Percentiles rank a stretch among this genome's conserved stretches.
These are phyloP conservation scores for Uromyces viciae-fabae DNA, from an alignment of 1,284 basidiomycete species.

Conservation along the genomic window DNA sequence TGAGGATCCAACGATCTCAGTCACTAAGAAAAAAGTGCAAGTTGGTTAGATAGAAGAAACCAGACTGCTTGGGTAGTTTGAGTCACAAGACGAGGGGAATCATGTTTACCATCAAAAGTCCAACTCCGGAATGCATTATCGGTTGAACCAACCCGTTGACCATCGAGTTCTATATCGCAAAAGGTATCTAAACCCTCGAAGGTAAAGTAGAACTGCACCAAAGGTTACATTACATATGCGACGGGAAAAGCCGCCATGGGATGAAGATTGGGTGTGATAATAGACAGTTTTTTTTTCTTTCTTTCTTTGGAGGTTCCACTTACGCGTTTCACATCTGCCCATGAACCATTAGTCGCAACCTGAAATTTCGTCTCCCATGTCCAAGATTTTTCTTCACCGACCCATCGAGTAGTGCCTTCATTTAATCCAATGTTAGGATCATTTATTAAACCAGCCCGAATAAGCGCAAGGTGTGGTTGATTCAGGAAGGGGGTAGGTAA, in stretches of 20 bases:
- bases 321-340: slow-evolving; percentile 29
- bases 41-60: no score
- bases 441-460: slow-evolving; percentile 49
- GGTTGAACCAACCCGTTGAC: background rate
- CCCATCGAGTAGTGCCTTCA: slow-evolving; percentile 44
- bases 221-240: background rate
- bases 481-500: slow-evolving; percentile 50
- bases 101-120: slow-evolving; percentile 40
- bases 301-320: background rate
- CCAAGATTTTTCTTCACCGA: slow-evolving; percentile 42
- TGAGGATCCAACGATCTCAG: background rate
- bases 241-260: background rate
- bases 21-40: no score
- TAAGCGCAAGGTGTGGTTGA: slow-evolving; percentile 49
- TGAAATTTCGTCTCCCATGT: slow-evolving; percentile 26
- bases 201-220: slow-evolving; percentile 22
- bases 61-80: no score
- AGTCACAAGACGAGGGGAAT: no score
- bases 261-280: background rate
- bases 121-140: slow-evolving; percentile 41
- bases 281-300: background rate
- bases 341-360: background rate
- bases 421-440: slow-evolving; percentile 48
- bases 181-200: slow-evolving; percentile 43
- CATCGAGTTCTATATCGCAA: slow-evolving; percentile 14